Evolutionary conservation across 2,329 filamentous ascomycete genomes (phyloP).

Genomic region (Fusarium pseudograminearum): DNA sequence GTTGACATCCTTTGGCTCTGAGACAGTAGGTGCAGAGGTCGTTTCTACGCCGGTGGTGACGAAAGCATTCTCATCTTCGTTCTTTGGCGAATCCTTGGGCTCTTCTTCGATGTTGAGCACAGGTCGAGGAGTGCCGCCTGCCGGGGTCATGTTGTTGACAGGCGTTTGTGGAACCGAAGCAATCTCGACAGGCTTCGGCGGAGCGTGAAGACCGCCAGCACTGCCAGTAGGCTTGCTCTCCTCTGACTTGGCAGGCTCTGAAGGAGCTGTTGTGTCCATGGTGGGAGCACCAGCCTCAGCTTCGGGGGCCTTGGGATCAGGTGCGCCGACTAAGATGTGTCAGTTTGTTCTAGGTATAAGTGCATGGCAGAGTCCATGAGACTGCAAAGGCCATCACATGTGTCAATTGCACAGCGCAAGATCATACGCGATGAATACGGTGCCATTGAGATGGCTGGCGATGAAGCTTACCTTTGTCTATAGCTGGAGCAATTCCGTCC

Average conservation of each 20-base stretch:
- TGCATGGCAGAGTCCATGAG: neutral
- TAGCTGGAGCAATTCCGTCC: conserved; percentile 52
- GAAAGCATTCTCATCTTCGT: conserved; percentile 43
- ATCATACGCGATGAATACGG: conserved; percentile 1
- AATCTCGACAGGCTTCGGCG: conserved; percentile 54
- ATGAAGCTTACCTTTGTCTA: conserved; percentile 53
- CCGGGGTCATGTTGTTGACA: conserved; percentile 51
- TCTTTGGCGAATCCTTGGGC: conserved; percentile 44
- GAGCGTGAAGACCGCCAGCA: conserved; percentile 30
- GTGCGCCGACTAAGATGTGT: conserved; percentile 48
- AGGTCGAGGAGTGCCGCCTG: conserved; percentile 52
- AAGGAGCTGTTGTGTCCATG: conserved; percentile 41
- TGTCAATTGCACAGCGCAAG: conserved; percentile 34
- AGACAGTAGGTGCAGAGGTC: conserved; percentile 36
- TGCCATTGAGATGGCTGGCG: conserved; percentile 28
- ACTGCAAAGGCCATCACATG: conserved; percentile 6
- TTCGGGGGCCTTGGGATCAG: conserved; percentile 48
- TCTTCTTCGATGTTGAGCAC: conserved; percentile 52
- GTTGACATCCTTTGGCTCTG: conserved; percentile 43
- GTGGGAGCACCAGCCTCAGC: conserved; percentile 47
- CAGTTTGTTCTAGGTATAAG: conserved; percentile 21
- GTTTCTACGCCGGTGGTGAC: conserved; percentile 46
- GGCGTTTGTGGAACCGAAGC: conserved; percentile 54
- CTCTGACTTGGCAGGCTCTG: conserved; percentile 40
- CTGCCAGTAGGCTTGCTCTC: conserved; percentile 37